These are phyloP conservation scores for Russula brevipes DNA, from an alignment of 768 basidiomycete genomes.

Conservation along the genomic window DNA sequence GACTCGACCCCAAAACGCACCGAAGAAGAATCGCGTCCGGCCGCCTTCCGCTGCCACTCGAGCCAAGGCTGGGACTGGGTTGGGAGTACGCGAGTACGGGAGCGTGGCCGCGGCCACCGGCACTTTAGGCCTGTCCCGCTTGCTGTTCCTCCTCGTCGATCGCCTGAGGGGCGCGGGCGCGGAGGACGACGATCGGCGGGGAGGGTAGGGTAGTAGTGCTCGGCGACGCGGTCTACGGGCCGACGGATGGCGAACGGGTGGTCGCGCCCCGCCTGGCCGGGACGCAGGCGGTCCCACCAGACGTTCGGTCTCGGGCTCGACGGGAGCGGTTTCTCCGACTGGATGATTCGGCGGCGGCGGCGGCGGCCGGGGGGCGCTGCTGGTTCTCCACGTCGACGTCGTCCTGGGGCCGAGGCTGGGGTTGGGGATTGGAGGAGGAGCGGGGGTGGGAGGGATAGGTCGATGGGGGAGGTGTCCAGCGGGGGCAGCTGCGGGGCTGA, in stretches of 20 bases:
- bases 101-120: not conserved
- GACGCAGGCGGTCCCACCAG: constrained; percentile 3
- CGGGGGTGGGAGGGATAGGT: not conserved
- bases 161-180: not conserved
- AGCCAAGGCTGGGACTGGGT: too few relatives aligned
- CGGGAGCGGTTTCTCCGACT: constrained; percentile 3
- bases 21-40: not conserved
- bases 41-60: not conserved
- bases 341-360: too few relatives aligned
- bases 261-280: constrained; percentile 11
- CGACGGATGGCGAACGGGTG: constrained; percentile 14
- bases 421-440: too few relatives aligned
- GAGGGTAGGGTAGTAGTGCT: not conserved
- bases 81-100: not conserved
- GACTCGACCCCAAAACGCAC: not conserved
- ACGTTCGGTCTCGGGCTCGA: not conserved
- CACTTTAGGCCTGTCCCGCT: not conserved
- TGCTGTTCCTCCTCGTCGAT: not conserved
- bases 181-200: not conserved
- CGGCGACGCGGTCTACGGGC: not conserved
- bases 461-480: constrained; percentile 14
- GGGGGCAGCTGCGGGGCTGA: constrained; percentile 17
- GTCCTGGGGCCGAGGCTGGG: too few relatives aligned
- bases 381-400: too few relatives aligned
- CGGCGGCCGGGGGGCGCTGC: too few relatives aligned